Conservation (phyloP, 352 stramenopile species). For the Phytophthora megakarya region DNA sequence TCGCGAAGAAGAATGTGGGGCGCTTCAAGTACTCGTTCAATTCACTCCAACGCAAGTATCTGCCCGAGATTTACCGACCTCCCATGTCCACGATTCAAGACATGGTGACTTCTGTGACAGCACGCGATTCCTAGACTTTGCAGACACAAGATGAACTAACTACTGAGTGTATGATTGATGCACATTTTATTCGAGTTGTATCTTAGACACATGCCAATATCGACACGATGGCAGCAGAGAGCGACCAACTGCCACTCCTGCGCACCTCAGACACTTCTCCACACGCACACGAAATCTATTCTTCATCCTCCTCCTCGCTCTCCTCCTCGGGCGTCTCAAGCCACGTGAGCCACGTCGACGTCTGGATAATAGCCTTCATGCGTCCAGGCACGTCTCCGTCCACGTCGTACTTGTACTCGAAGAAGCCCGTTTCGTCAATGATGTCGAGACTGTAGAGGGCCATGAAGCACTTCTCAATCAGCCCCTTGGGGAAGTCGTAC, state of each 20-base stretch:
- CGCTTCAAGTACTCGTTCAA: constrained; percentile 98
- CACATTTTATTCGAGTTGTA: constrained; percentile 42
- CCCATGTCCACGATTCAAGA: constrained; percentile 91
- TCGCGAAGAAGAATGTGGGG: constrained; percentile 97
- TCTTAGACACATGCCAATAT: constrained; percentile 28
- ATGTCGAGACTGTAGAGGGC: constrained; percentile 84
- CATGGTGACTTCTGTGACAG: constrained; percentile 91
- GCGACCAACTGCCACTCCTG: constrained; percentile 1
- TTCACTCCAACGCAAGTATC: constrained; percentile 94
- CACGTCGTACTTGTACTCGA: constrained; percentile 89
- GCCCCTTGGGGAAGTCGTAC: constrained; percentile 76
- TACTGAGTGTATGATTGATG: constrained; percentile 24
- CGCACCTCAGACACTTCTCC: constrained; percentile 17
- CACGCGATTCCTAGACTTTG: constrained; percentile 72
- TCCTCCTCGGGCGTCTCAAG: constrained; percentile 78
- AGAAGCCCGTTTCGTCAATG: constrained; percentile 78
- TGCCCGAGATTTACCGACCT: constrained; percentile 93
- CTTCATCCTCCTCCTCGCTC: constrained; percentile 77
- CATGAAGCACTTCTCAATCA: constrained; percentile 88
- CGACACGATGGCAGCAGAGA: constrained; percentile 21
- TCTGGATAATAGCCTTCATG: constrained; percentile 88
- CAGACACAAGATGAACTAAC: not conserved
- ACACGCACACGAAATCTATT: constrained; percentile 61
- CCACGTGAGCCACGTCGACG: constrained; percentile 81
- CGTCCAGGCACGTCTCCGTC: constrained; percentile 70